A percentile compares a stretch with the other conserved stretches of the same genome.
Evolutionary conservation across 495 filamentous ascomycete genomes (phyloP).

Genomic region (Hyaloscypha variabilis): DNA sequence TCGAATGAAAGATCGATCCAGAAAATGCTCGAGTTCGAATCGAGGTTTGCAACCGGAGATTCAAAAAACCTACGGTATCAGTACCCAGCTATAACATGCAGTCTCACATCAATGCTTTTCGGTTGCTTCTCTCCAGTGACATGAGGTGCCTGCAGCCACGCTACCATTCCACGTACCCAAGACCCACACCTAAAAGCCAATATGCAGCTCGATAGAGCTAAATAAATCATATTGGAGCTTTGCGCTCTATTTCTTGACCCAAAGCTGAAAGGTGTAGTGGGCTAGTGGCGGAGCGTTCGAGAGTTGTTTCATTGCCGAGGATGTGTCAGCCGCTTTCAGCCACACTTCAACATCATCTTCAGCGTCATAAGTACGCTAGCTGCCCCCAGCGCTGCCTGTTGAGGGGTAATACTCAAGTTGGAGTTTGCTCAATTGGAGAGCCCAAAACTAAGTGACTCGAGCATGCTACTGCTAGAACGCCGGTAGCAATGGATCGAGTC

Average conservation of each 20-base stretch:
- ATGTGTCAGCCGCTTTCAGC: not conserved
- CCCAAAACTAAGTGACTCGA: not conserved
- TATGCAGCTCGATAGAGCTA: not conserved
- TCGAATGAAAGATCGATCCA: no score
- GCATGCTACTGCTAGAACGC: not conserved
- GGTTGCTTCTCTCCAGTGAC: no score
- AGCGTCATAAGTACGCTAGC: no score
- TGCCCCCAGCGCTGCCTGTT: no score
- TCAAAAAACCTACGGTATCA: no score
- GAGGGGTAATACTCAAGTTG: no score
- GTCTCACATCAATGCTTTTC: no score
- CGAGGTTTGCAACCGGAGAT: no score
- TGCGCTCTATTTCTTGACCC: not conserved
- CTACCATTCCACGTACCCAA: not conserved
- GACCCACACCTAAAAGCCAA: not conserved
- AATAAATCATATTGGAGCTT: not conserved
- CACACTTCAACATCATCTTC: not conserved
- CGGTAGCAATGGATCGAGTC: not conserved
- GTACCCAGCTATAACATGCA: no score
- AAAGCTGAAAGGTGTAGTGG: not conserved
- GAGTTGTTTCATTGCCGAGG: not conserved
- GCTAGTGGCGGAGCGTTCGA: no score
- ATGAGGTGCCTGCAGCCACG: no score
- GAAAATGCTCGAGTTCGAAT: no score
- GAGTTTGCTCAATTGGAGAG: not conserved